Percentiles rank a stretch among this genome's conserved stretches.
These are phyloP conservation scores for Rhododendron molle DNA, from an alignment of 148 eudicot genomes.

Conservation along the genomic window DNA sequence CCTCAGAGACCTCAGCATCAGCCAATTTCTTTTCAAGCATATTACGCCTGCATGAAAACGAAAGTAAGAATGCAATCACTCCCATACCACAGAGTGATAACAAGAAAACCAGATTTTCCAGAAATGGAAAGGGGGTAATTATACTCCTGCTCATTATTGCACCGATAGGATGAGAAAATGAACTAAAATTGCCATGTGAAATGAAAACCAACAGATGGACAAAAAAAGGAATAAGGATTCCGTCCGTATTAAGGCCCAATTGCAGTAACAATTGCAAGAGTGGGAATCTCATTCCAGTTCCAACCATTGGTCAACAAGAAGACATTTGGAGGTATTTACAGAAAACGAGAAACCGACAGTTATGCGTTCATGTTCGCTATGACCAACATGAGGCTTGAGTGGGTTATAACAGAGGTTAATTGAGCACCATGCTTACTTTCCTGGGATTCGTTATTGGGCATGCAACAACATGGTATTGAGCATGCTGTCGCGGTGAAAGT, in stretches of 20 bases:
- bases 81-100: background rate
- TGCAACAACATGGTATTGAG: background rate
- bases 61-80: background rate
- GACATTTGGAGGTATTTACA: background rate
- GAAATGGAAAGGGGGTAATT: background rate
- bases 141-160: background rate
- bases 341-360: background rate
- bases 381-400: background rate
- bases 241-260: background rate
- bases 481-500: background rate
- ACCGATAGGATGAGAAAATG: background rate
- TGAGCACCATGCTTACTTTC: background rate
- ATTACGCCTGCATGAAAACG: conserved; percentile 50
- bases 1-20: conserved; percentile 92
- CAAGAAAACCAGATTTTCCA: background rate
- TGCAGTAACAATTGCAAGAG: background rate
- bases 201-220: background rate
- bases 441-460: background rate
- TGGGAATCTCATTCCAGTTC: background rate
- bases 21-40: conserved; percentile 88
- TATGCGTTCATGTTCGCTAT: background rate
- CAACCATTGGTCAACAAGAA: background rate
- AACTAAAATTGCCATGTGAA: background rate
- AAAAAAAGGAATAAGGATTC: background rate
- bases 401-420: background rate